Evolutionary conservation across 2,329 filamentous ascomycete genomes (phyloP).

Genomic region (Hysterium pulicare): DNA sequence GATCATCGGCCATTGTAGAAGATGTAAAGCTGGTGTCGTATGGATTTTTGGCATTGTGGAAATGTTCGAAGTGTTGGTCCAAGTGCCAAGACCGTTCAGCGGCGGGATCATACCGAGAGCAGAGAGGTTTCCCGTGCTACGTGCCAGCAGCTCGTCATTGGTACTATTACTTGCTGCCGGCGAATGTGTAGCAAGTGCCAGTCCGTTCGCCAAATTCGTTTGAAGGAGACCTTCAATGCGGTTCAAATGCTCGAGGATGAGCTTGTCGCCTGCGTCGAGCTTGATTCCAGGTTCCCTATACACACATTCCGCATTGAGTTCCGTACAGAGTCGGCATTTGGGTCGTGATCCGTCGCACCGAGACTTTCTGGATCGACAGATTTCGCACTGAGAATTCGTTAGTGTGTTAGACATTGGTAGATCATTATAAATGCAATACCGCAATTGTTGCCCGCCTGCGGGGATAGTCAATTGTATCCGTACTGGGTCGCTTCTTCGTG

Average conservation of each 20-base stretch:
- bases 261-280: constrained; percentile 79
- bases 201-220: constrained; percentile 58
- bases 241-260: constrained; percentile 74
- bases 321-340: constrained; percentile 80
- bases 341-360: constrained; percentile 75
- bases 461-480: constrained; percentile 42
- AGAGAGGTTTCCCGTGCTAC: constrained; percentile 35
- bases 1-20: constrained; percentile 78
- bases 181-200: constrained; percentile 58
- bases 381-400: constrained; percentile 64
- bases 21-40: constrained; percentile 73
- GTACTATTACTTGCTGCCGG: constrained; percentile 43
- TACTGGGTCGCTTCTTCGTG: constrained; percentile 38
- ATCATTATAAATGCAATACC: constrained; percentile 28
- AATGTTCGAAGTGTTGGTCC: constrained; percentile 66
- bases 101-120: constrained; percentile 38
- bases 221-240: constrained; percentile 79
- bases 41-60: constrained; percentile 84
- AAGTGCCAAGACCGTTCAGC: constrained; percentile 64
- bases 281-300: constrained; percentile 86
- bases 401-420: constrained; percentile 19
- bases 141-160: constrained; percentile 41
- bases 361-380: constrained; percentile 76
- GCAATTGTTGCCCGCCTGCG: constrained; percentile 41
- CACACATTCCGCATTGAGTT: constrained; percentile 77